Conservation (phyloP, 2,329 filamentous ascomycete species). For the Fusarium sp. region DNA sequence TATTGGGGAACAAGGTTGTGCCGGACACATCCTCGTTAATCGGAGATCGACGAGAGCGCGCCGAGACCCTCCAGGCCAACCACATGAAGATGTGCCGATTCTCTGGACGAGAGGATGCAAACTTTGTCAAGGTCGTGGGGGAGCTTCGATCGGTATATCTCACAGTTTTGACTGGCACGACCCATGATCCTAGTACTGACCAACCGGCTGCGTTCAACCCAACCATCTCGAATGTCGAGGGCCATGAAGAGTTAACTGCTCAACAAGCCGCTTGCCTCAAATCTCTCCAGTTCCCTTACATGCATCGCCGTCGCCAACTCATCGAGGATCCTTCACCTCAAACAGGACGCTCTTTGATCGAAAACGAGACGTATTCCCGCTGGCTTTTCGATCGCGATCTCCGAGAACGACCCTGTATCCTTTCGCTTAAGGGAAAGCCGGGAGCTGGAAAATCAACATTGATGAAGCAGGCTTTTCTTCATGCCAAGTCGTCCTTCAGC, state of each 20-base stretch:
- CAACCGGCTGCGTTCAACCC: background rate
- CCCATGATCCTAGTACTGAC: background rate
- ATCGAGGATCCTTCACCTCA: background rate
- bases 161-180: background rate
- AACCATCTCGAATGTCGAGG: background rate
- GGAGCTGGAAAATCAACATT: background rate
- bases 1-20: constrained; percentile 25
- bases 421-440: background rate
- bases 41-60: constrained; percentile 16
- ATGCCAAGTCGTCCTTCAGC: background rate
- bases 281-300: background rate
- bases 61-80: constrained; percentile 28
- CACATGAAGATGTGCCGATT: constrained; percentile 25
- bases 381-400: background rate
- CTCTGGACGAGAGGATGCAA: background rate
- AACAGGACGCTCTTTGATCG: background rate
- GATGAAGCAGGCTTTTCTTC: background rate
- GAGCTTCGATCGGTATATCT: constrained; percentile 12
- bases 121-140: constrained; percentile 22
- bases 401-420: background rate
- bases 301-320: background rate
- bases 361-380: background rate
- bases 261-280: background rate
- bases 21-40: constrained; percentile 20
- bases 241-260: background rate